Percentiles rank a stretch among this genome's conserved stretches.
These are phyloP conservation scores for Penicillium sp. DNA, from an alignment of 2,329 filamentous ascomycete genomes.

Conservation along the genomic window DNA sequence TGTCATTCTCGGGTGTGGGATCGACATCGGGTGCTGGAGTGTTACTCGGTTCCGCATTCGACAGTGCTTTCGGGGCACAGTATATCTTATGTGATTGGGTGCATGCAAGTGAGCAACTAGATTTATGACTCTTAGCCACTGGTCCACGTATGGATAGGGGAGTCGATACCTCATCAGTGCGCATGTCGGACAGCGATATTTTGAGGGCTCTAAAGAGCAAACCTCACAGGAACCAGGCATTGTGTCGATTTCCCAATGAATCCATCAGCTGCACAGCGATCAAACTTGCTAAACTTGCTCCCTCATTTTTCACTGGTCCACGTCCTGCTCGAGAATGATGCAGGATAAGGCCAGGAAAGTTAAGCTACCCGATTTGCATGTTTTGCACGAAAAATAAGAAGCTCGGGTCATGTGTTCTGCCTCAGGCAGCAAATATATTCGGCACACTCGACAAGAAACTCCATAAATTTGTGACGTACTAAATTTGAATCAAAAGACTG, in stretches of 20 bases:
- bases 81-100: constrained; percentile 44
- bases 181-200: constrained; percentile 41
- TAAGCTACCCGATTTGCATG: constrained; percentile 1
- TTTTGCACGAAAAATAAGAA: constrained; percentile 3
- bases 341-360: neutral
- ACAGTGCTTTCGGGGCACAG: constrained; percentile 34
- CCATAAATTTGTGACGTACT: neutral
- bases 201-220: constrained; percentile 35
- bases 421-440: neutral
- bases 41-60: constrained; percentile 14
- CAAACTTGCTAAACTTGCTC: constrained; percentile 7
- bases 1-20: constrained; percentile 7
- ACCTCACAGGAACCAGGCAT: constrained; percentile 38
- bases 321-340: neutral
- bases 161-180: constrained; percentile 34
- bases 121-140: neutral
- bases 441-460: no score
- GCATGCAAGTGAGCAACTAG: constrained; percentile 47
- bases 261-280: constrained; percentile 10
- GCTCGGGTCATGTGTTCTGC: constrained; percentile 5
- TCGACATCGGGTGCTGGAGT: constrained; percentile 8
- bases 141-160: neutral
- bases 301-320: constrained; percentile 16
- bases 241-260: constrained; percentile 12
- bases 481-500: constrained; percentile 10